phyloP scores from a whole-genome alignment of 257 asterid genomes.

The Fraxinus pennsylvanica region DNA sequence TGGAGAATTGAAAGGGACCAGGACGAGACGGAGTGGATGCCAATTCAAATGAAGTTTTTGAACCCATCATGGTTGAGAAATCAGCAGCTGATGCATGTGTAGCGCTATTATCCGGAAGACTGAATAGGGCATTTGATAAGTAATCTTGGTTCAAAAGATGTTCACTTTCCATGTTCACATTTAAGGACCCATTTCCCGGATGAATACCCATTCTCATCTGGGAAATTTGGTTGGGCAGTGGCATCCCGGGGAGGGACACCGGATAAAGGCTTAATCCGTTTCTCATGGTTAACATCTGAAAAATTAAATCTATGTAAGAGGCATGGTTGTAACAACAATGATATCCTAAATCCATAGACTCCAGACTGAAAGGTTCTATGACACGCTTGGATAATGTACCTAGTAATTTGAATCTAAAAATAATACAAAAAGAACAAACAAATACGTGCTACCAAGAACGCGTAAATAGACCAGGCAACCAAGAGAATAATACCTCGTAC shows the following conservation, averaged over 20 bases:
- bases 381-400: no score
- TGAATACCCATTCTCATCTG: slow-evolving; percentile 32
- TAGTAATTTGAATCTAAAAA: no score
- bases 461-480: no score
- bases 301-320: slow-evolving; percentile 6
- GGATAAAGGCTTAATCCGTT: slow-evolving; percentile 69
- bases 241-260: slow-evolving; percentile 48
- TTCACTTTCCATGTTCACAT: slow-evolving; percentile 28
- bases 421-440: no score
- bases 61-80: slow-evolving; percentile 31
- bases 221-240: slow-evolving; percentile 34
- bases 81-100: slow-evolving; percentile 29
- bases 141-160: slow-evolving; percentile 32
- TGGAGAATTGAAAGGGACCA: slow-evolving; percentile 36
- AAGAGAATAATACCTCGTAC: no score
- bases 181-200: slow-evolving; percentile 35
- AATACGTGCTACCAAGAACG: no score
- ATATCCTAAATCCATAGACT: no score
- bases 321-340: not conserved
- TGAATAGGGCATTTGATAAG: slow-evolving; percentile 26
- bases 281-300: slow-evolving; percentile 70
- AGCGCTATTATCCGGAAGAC: slow-evolving; percentile 19
- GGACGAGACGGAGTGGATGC: slow-evolving; percentile 37
- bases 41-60: slow-evolving; percentile 28
- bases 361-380: no score